These are phyloP conservation scores for Chloranthus sessilifolius DNA, from an alignment of 164 flowering plant genomes.

Conservation along the genomic window DNA sequence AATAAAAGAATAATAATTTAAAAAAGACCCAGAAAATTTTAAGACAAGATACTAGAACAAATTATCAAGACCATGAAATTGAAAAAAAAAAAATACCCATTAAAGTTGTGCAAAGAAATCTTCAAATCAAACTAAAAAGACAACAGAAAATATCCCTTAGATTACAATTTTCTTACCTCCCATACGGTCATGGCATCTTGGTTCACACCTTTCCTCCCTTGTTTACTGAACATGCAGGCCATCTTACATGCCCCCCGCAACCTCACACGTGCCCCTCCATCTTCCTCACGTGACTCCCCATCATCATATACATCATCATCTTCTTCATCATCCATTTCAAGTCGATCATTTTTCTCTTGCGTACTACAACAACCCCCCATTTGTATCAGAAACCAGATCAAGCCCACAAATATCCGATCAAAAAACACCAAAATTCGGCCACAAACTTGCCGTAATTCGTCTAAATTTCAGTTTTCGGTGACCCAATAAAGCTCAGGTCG, in stretches of 20 bases:
- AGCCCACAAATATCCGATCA: conserved; percentile 8
- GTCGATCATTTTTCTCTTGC: conserved; percentile 10
- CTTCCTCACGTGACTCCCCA: conserved; percentile 19
- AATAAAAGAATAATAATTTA: no score
- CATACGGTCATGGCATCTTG: conserved; percentile 91
- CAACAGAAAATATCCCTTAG: no score
- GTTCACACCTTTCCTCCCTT: conserved; percentile 76
- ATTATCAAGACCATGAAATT: no score
- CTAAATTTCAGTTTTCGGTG: background rate
- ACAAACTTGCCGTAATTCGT: conserved; percentile 1
- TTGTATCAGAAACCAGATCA: background rate
- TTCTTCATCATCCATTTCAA: conserved; percentile 6
- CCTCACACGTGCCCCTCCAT: conserved; percentile 42
- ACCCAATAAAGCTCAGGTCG: conserved; percentile 4
- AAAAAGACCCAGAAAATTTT: no score
- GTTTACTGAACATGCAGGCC: conserved; percentile 55
- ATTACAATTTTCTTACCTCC: conserved; percentile 55
- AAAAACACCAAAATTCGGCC: background rate
- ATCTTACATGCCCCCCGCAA: conserved; percentile 40
- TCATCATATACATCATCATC: conserved; percentile 16
- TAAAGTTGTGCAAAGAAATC: background rate
- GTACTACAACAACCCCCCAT: conserved; percentile 69
- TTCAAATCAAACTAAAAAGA: no score
- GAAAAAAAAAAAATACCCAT: background rate
- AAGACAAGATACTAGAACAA: no score